Conservation (phyloP, 1,139 yeast genomes). For the Taphrina deformans region DNA sequence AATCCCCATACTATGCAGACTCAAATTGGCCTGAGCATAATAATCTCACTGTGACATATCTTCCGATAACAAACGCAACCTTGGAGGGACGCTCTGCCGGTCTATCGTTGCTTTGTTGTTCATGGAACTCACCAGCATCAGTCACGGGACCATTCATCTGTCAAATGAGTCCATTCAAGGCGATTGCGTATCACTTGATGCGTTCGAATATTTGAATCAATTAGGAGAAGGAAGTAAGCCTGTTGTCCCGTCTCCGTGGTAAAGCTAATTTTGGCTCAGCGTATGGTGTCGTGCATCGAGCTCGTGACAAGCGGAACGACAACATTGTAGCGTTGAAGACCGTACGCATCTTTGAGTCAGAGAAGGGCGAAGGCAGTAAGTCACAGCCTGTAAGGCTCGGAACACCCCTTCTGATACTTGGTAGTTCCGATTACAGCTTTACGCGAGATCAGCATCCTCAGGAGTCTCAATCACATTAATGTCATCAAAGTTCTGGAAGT, state of each 20-base stretch:
- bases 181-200: constrained; percentile 2
- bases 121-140: constrained; percentile 2
- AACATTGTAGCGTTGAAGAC: constrained; percentile 70
- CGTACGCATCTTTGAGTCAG: constrained; percentile 58
- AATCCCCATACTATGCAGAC: too few relatives aligned
- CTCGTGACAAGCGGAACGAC: constrained; percentile 57
- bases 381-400: too few relatives aligned
- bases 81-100: too few relatives aligned
- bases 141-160: background rate
- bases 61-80: too few relatives aligned
- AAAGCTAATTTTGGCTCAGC: constrained; percentile 43
- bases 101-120: too few relatives aligned
- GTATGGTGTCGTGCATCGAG: constrained; percentile 63
- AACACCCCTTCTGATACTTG: too few relatives aligned
- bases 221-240: constrained; percentile 40
- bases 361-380: constrained; percentile 66
- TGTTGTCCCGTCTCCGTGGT: background rate
- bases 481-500: constrained; percentile 70
- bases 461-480: constrained; percentile 70
- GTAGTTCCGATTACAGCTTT: constrained; percentile 76
- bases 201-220: constrained; percentile 33
- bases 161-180: background rate
- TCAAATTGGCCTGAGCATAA: too few relatives aligned
- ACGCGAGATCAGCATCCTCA: constrained; percentile 72
- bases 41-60: too few relatives aligned